These are phyloP conservation scores for Yarrowia sp. DNA, from an alignment of 805 yeast genomes.

Conservation along the genomic window DNA sequence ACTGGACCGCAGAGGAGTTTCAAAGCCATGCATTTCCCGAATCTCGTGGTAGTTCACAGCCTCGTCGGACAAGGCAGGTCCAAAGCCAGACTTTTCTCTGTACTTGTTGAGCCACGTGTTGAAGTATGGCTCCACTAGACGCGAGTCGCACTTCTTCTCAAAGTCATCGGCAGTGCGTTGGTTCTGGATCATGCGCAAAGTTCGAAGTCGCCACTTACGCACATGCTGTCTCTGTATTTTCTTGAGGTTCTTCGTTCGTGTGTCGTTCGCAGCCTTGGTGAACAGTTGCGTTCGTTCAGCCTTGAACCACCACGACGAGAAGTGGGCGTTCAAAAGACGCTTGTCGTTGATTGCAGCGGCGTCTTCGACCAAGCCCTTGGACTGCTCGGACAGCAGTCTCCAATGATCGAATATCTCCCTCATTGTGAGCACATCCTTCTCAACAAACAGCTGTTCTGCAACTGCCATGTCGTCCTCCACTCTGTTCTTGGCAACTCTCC, in stretches of 20 bases:
- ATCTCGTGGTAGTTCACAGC: constrained; percentile 19
- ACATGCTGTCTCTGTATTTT: background rate
- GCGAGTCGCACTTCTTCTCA: constrained; percentile 7
- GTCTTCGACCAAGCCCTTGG: background rate
- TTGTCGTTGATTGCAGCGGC: background rate
- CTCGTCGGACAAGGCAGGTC: background rate
- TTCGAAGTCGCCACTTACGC: constrained; percentile 11
- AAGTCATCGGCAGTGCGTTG: constrained; percentile 11
- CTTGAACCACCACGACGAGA: constrained; percentile 16
- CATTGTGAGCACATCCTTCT: constrained; percentile 15
- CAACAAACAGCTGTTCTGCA: constrained; percentile 2
- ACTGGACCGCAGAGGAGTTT: constrained; percentile 1
- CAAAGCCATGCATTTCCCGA: constrained; percentile 16
- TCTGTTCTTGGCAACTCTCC: background rate
- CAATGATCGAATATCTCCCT: background rate
- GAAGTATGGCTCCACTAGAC: constrained; percentile 14
- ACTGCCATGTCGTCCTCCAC: constrained; percentile 1
- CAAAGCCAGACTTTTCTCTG: constrained; percentile 8
- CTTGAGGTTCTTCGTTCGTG: background rate
- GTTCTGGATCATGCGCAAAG: constrained; percentile 13
- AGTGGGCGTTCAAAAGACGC: background rate
- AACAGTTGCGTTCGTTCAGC: background rate
- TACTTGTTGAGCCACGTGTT: constrained; percentile 1
- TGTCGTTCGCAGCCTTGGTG: background rate
- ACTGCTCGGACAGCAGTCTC: background rate